Evolutionary conservation across 495 filamentous ascomycete species (phyloP).

Genomic region (Xylaria scruposa): DNA sequence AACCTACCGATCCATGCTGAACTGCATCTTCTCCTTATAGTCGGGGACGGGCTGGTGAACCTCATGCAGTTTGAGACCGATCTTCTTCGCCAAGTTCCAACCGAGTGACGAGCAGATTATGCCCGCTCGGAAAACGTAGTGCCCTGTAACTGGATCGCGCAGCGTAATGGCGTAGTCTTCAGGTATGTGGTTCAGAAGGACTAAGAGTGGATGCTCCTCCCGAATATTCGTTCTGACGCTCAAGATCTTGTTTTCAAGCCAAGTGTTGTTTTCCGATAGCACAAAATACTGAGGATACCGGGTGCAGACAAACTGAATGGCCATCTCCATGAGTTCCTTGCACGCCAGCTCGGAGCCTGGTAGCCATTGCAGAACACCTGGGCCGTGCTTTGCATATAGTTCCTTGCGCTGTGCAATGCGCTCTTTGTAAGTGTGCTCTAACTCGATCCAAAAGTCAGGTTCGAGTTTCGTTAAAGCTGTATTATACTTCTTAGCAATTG

Average conservation of each 20-base stretch:
- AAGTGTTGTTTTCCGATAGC: conserved; percentile 61
- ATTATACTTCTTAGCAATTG: conserved; percentile 8
- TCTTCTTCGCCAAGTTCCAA: conserved; percentile 80
- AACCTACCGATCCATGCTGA: conserved; percentile 79
- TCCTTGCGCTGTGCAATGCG: conserved; percentile 75
- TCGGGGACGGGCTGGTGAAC: conserved; percentile 85
- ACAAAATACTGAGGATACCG: conserved; percentile 84
- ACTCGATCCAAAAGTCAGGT: conserved; percentile 89
- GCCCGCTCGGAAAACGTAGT: conserved; percentile 80
- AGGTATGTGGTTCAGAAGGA: conserved; percentile 82
- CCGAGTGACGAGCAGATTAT: conserved; percentile 81
- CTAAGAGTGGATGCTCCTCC: conserved; percentile 68
- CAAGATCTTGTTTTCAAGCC: conserved; percentile 77
- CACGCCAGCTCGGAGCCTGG: conserved; percentile 83
- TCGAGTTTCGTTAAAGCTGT: conserved; percentile 82
- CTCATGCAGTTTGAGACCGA: conserved; percentile 72
- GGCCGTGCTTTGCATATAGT: conserved; percentile 69
- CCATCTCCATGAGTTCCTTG: conserved; percentile 93
- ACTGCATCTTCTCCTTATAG: conserved; percentile 90
- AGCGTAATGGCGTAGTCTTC: conserved; percentile 88
- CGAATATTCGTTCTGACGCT: conserved; percentile 66
- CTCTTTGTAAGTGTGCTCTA: conserved; percentile 75
- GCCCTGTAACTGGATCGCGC: conserved; percentile 71
- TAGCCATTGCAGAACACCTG: conserved; percentile 68
- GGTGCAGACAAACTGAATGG: conserved; percentile 75